A percentile compares a stretch with the other conserved stretches of the same genome.
Evolutionary conservation across 192 early-diverging fungal genomes (phyloP).

Genomic region (Linnemannia zychae): DNA sequence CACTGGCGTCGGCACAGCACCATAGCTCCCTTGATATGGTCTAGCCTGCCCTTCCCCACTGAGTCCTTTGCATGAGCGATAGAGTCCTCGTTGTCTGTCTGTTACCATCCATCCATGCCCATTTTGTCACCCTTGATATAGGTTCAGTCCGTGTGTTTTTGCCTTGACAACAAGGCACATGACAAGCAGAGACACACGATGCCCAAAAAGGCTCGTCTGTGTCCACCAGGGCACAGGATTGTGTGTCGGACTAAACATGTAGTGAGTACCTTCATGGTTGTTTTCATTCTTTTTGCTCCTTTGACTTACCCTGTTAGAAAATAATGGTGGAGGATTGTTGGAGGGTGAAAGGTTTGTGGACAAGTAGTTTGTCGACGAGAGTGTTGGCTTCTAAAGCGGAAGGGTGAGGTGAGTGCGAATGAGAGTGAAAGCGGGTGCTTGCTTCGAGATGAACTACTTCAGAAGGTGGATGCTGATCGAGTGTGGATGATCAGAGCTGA

Average conservation of each 20-base stretch:
- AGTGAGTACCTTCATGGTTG: not conserved
- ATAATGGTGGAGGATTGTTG: constrained; percentile 23
- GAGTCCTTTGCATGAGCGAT: no score
- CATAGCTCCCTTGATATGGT: no score
- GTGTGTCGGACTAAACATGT: not conserved
- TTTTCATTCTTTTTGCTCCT: no score
- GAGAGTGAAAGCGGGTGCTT: not conserved
- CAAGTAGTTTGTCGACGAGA: not conserved
- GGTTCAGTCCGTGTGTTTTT: no score
- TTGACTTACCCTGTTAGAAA: constrained; percentile 39
- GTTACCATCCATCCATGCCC: no score
- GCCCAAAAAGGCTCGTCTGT: not conserved
- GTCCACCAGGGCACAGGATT: not conserved
- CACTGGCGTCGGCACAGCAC: no score
- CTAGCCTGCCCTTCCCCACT: no score
- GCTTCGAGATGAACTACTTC: no score
- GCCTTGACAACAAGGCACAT: not conserved
- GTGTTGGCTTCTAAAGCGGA: not conserved
- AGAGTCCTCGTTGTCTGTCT: no score
- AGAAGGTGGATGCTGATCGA: not conserved
- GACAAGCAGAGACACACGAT: not conserved
- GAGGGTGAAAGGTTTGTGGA: not conserved
- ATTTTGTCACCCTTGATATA: no score
- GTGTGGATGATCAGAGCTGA: not conserved
- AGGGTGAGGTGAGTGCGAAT: not conserved